These are phyloP conservation scores for Plenodomus biglobosus DNA, from an alignment of 2,329 filamentous ascomycete species.

Conservation along the genomic window DNA sequence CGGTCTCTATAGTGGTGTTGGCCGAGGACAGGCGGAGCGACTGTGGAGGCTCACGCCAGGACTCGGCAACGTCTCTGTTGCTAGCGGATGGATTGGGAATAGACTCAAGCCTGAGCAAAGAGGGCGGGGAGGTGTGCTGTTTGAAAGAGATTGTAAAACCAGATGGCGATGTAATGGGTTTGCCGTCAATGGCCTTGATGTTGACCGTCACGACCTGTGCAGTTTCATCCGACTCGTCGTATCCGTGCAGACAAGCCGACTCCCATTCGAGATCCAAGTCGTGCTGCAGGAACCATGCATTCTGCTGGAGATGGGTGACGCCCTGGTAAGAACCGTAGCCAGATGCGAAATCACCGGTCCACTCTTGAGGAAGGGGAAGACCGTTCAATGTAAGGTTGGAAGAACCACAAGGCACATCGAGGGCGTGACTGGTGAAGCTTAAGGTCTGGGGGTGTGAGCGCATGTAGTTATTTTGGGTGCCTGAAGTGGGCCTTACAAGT, in stretches of 20 bases:
- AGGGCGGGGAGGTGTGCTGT: constrained; percentile 39
- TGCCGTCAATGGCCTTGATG: constrained; percentile 45
- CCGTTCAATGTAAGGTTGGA: constrained; percentile 50
- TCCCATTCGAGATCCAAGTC: constrained; percentile 45
- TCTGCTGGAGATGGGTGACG: constrained; percentile 32
- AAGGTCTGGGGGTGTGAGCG: constrained; percentile 44
- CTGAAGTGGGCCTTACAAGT: constrained; percentile 44
- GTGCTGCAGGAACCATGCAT: constrained; percentile 39
- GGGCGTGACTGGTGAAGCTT: constrained; percentile 45
- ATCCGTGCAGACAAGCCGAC: constrained; percentile 42
- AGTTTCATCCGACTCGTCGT: constrained; percentile 28
- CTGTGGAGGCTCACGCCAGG: constrained; percentile 43
- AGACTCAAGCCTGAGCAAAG: constrained; percentile 41
- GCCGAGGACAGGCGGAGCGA: constrained; percentile 33
- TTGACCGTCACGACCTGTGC: constrained; percentile 45
- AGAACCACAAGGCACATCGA: constrained; percentile 42
- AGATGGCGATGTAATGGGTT: constrained; percentile 30
- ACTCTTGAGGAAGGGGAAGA: constrained; percentile 41
- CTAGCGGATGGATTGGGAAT: constrained; percentile 36
- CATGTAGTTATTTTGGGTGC: constrained; percentile 28
- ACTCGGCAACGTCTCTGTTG: constrained; percentile 30
- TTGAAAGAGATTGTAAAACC: constrained; percentile 47
- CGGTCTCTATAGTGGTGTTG: constrained; percentile 7
- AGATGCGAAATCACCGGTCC: constrained; percentile 41
- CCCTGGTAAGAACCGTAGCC: constrained; percentile 39